phyloP scores from a whole-genome alignment of 2,329 filamentous ascomycete genomes.

The Immersiporthe knoxdaviesiana region DNA sequence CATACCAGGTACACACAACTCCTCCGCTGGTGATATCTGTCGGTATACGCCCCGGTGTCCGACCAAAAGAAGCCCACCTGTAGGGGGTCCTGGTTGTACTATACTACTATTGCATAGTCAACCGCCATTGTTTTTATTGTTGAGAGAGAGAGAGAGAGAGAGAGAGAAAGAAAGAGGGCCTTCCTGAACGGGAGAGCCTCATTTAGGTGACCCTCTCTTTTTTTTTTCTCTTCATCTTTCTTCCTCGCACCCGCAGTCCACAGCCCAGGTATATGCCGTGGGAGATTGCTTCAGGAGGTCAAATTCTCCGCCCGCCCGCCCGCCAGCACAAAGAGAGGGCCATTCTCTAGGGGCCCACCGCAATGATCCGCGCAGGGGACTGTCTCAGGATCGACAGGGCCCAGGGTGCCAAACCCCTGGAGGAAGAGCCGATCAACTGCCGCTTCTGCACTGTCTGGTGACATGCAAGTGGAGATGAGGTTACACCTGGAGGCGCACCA shows the following conservation, averaged over 20 bases:
- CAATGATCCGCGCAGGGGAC: slow-evolving; percentile 17
- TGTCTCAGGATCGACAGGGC: slow-evolving; percentile 22
- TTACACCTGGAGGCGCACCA: background rate
- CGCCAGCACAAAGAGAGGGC: background rate
- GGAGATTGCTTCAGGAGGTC: slow-evolving; percentile 10
- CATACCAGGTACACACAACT: background rate
- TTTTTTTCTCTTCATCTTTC: too few species aligned
- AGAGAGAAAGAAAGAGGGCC: too few species aligned
- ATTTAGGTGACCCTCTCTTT: slow-evolving; percentile 9
- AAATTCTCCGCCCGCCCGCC: slow-evolving; percentile 5
- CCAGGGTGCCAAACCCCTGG: background rate
- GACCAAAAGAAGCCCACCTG: background rate
- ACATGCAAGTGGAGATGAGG: slow-evolving; percentile 5
- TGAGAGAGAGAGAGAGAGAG: too few species aligned
- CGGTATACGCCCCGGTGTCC: background rate
- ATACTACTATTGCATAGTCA: background rate
- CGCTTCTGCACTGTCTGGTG: slow-evolving; percentile 6
- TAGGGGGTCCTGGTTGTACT: background rate
- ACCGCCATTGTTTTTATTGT: too few species aligned
- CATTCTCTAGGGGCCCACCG: slow-evolving; percentile 7
- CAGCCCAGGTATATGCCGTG: background rate
- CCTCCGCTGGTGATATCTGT: background rate
- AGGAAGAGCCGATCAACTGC: slow-evolving; percentile 12
- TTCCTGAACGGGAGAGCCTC: slow-evolving; percentile 15
- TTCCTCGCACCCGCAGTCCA: background rate